Percentiles rank a stretch among this genome's conserved stretches.
phyloP scores from a whole-genome alignment of 83 land plant species.

The Thuja plicata region DNA sequence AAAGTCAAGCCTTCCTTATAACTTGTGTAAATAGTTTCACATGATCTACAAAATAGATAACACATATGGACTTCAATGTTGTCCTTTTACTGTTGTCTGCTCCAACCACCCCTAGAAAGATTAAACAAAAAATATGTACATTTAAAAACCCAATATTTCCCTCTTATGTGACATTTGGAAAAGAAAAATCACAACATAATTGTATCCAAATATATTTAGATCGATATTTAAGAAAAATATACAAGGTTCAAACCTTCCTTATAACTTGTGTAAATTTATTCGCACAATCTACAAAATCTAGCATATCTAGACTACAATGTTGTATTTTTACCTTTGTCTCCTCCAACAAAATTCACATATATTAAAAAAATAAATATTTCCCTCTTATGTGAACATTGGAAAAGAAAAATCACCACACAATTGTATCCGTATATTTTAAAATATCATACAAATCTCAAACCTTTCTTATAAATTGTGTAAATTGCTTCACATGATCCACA shows the following conservation, averaged over 20 bases:
- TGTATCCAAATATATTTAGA: too few relatives aligned
- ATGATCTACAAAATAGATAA: background rate
- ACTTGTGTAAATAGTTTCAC: background rate
- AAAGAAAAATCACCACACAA: too few relatives aligned
- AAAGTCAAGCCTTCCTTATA: background rate
- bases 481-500: background rate
- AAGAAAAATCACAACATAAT: too few relatives aligned
- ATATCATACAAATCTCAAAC: background rate
- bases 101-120: slow-evolving; percentile 6
- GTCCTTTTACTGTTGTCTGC: background rate
- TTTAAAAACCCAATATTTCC: too few relatives aligned
- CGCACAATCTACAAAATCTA: background rate
- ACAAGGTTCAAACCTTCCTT: background rate
- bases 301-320: background rate
- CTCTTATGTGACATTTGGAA: background rate
- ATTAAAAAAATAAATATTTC: too few relatives aligned
- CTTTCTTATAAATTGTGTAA: background rate
- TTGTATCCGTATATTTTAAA: too few relatives aligned
- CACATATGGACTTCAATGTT: background rate
- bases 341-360: too few relatives aligned
- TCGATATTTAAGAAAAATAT: background rate
- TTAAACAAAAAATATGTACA: too few relatives aligned
- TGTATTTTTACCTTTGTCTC: background rate
- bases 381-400: too few relatives aligned
- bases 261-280: background rate